These are phyloP conservation scores for Sideroxylon spinosum DNA, from an alignment of 179 eudicot genomes.

Conservation along the genomic window DNA sequence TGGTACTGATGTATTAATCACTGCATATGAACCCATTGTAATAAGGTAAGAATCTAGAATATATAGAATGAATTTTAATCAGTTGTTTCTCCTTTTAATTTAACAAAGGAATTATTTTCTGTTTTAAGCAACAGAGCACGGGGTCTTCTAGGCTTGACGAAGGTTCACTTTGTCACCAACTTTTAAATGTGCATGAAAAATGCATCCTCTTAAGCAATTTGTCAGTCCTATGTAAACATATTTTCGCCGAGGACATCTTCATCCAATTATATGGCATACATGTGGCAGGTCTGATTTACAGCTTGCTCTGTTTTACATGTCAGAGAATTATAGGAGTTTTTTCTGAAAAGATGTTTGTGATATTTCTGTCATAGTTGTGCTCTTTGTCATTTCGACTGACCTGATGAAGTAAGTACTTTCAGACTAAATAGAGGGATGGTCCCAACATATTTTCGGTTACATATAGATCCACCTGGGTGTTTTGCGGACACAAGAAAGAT, in stretches of 20 bases:
- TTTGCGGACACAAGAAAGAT: background rate
- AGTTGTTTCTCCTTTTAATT: background rate
- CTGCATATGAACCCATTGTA: slow-evolving; percentile 75
- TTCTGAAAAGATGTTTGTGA: background rate
- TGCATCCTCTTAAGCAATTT: background rate
- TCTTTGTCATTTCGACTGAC: background rate
- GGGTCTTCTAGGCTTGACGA: background rate
- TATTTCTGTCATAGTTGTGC: too few species aligned
- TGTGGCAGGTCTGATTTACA: background rate
- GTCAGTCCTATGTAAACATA: too few species aligned
- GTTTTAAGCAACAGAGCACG: background rate
- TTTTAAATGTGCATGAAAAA: background rate
- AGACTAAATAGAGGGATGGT: background rate
- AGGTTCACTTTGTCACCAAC: background rate
- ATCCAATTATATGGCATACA: background rate
- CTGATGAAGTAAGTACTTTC: background rate
- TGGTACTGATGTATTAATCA: slow-evolving; percentile 71
- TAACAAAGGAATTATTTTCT: background rate
- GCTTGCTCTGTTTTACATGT: background rate
- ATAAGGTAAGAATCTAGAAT: slow-evolving; percentile 53
- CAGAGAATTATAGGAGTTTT: background rate
- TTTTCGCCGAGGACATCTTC: background rate
- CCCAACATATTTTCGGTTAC: background rate
- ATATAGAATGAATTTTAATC: background rate
- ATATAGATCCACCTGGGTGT: background rate